These are phyloP conservation scores for Aschersonia sp. DNA, from an alignment of 2,329 filamentous ascomycete genomes.

Conservation along the genomic window DNA sequence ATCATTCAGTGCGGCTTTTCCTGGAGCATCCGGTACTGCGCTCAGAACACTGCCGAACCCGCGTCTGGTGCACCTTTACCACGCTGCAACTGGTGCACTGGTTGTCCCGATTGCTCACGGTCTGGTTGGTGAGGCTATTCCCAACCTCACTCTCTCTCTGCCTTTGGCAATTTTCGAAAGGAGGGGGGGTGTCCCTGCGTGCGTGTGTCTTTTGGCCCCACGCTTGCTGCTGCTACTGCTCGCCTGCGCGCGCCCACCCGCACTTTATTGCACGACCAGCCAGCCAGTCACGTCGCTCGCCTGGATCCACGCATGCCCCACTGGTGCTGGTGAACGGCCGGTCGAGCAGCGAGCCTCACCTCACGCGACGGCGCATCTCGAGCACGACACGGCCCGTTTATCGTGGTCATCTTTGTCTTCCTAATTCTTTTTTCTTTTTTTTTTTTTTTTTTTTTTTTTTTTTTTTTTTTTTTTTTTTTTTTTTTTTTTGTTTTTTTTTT, in stretches of 20 bases:
- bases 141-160: conserved; percentile 6
- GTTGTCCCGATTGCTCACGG: conserved; percentile 8
- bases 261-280: conserved; percentile 3
- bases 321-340: neutral
- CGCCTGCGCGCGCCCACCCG: conserved; percentile 4
- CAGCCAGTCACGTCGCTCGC: conserved; percentile 11
- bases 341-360: too few species aligned
- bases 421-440: too few species aligned
- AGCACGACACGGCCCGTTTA: too few species aligned
- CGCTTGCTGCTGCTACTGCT: neutral
- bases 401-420: too few species aligned
- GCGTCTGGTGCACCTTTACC: conserved; percentile 7
- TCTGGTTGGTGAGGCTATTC: conserved; percentile 25
- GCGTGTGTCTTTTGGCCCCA: neutral
- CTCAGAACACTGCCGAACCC: conserved; percentile 10
- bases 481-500: too few species aligned
- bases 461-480: too few species aligned
- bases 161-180: neutral
- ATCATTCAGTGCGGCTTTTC: conserved; percentile 18
- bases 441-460: too few species aligned
- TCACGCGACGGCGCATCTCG: too few species aligned
- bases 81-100: neutral
- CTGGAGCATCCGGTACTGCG: conserved; percentile 14
- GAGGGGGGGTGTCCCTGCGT: neutral
- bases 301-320: conserved; percentile 3